phyloP scores from a whole-genome alignment of 441 rosid genomes.

The Syzygium syzygioides region DNA sequence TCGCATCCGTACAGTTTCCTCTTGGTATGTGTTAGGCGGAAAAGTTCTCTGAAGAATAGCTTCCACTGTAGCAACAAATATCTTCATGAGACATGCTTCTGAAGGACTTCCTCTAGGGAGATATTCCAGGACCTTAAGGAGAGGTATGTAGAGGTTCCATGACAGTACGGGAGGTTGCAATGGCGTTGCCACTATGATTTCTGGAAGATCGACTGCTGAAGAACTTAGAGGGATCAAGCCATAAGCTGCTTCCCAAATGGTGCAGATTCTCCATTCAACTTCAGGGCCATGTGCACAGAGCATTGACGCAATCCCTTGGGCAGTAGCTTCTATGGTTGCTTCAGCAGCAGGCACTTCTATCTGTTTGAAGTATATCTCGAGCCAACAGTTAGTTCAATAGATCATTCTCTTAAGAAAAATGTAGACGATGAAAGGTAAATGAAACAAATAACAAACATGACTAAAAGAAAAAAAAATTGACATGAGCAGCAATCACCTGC shows the following conservation, averaged over 20 bases:
- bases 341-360: conserved; percentile 96
- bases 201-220: conserved; percentile 98
- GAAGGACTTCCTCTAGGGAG: conserved; percentile 99
- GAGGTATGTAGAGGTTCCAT: conserved; percentile 96
- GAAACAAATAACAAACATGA: background rate
- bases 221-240: conserved; percentile 95
- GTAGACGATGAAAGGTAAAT: background rate
- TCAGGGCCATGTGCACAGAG: conserved; percentile 99
- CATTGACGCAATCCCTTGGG: conserved; percentile 99
- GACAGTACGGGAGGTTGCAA: conserved; percentile 93
- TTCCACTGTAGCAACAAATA: conserved; percentile 96
- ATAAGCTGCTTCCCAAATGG: conserved; percentile 99
- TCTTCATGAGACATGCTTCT: conserved; percentile 97
- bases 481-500: conserved; percentile 47
- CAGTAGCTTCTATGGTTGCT: conserved; percentile 99
- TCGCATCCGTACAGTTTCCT: conserved; percentile 49
- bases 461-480: conserved; percentile 5
- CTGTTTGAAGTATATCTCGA: conserved; percentile 31
- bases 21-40: conserved; percentile 58
- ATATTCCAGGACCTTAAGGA: conserved; percentile 95
- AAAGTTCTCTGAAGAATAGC: conserved; percentile 88
- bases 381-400: conserved; percentile 4
- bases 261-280: conserved; percentile 99
- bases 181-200: conserved; percentile 90
- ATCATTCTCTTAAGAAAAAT: background rate